Evolutionary conservation across 2,329 filamentous ascomycete genomes (phyloP).

Genomic region (Penicillium sp.): DNA sequence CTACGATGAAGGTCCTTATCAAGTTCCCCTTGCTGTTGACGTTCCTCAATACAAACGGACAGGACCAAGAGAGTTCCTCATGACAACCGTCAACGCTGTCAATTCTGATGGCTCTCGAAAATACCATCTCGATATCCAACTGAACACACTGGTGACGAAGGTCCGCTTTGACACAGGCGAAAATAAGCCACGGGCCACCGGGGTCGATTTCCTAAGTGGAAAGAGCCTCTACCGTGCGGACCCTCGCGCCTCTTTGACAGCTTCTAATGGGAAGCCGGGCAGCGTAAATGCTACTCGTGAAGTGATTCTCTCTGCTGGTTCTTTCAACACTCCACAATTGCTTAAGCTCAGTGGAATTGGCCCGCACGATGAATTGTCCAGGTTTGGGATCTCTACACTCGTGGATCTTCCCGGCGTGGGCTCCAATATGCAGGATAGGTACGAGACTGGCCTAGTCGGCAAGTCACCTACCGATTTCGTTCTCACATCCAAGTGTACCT

Average conservation of each 20-base stretch:
- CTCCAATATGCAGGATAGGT: conserved; percentile 66
- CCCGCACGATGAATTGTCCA: conserved; percentile 54
- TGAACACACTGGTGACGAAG: conserved; percentile 52
- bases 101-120: conserved; percentile 56
- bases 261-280: conserved; percentile 40
- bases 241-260: conserved; percentile 36
- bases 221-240: conserved; percentile 52
- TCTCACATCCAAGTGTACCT: conserved; percentile 36
- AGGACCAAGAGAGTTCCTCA: conserved; percentile 61
- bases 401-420: conserved; percentile 64
- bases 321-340: conserved; percentile 67
- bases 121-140: conserved; percentile 60
- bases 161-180: conserved; percentile 46
- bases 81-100: conserved; percentile 54
- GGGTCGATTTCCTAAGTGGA: conserved; percentile 54
- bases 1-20: conserved; percentile 54
- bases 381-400: conserved; percentile 56
- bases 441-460: conserved; percentile 59
- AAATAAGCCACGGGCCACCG: conserved; percentile 46
- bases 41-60: conserved; percentile 53
- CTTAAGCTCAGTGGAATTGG: conserved; percentile 67
- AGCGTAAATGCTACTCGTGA: conserved; percentile 46
- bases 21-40: conserved; percentile 62
- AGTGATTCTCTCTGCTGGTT: conserved; percentile 54
- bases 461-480: conserved; percentile 41